phyloP scores from a whole-genome alignment of 345 rosid species.

The Eucalyptus regnans region DNA sequence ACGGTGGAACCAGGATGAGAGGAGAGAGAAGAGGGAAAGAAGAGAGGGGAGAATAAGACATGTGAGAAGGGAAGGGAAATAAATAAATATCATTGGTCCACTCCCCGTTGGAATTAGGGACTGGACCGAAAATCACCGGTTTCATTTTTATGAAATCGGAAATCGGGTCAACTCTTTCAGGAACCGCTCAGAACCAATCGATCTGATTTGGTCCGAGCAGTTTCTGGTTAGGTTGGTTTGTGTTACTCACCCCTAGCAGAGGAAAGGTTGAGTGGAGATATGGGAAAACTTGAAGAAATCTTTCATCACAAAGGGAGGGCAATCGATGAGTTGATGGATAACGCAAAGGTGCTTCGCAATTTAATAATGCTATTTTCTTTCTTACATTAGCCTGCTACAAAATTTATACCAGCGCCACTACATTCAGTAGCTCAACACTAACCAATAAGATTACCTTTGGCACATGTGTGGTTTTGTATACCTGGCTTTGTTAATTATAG shows the following conservation, averaged over 20 bases:
- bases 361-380: neutral
- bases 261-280: conserved; percentile 32
- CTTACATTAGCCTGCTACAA: neutral
- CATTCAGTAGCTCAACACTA: neutral
- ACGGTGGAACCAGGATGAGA: neutral
- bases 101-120: fast-evolving
- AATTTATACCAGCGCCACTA: neutral
- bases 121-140: fast-evolving
- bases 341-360: conserved; percentile 48
- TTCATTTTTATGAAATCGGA: too few relatives aligned
- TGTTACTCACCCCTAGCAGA: conserved; percentile 14
- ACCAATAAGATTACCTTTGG: neutral
- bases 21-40: neutral
- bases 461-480: neutral
- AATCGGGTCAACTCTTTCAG: fast-evolving
- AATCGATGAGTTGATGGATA: conserved; percentile 60
- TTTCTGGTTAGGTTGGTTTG: neutral
- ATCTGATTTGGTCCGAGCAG: neutral
- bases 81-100: neutral
- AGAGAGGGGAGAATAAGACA: neutral
- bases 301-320: conserved; percentile 58
- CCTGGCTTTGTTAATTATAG: neutral
- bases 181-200: fast-evolving
- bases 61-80: neutral
- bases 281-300: conserved; percentile 53